Conservation (phyloP, 768 basidiomycete genomes). For the Mycena capillaripes region DNA sequence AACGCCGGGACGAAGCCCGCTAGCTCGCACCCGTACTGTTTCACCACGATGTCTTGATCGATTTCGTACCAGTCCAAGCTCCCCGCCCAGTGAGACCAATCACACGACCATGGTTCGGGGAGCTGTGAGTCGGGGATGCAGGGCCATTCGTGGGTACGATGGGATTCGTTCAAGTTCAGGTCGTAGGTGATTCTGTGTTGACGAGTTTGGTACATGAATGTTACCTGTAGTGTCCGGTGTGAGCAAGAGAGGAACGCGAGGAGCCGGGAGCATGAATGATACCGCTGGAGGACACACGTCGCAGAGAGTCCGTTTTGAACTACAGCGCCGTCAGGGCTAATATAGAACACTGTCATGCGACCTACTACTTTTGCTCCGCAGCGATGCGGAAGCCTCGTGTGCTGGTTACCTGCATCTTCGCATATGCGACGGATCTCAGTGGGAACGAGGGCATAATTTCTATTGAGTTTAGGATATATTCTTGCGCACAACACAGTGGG, state of each 20-base stretch:
- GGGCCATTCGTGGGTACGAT: not conserved
- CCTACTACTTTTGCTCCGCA: not conserved
- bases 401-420: not conserved
- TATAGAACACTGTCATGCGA: not conserved
- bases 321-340: not conserved
- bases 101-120: constrained; percentile 8
- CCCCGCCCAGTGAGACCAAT: not conserved
- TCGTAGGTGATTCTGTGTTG: too few species aligned
- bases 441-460: not conserved
- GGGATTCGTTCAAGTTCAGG: too few species aligned
- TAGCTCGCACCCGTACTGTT: not conserved
- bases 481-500: not conserved
- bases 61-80: not conserved
- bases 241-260: not conserved
- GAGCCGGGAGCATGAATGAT: not conserved
- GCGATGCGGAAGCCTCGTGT: not conserved
- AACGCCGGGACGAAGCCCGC: not conserved
- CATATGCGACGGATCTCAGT: not conserved
- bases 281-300: constrained; percentile 4
- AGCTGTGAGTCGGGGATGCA: not conserved
- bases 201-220: not conserved
- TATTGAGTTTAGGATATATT: not conserved
- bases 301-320: constrained; percentile 6
- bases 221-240: not conserved
- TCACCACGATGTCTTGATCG: not conserved